Conservation (phyloP, 2,329 filamentous ascomycete species). For the Polychaeton citri region DNA sequence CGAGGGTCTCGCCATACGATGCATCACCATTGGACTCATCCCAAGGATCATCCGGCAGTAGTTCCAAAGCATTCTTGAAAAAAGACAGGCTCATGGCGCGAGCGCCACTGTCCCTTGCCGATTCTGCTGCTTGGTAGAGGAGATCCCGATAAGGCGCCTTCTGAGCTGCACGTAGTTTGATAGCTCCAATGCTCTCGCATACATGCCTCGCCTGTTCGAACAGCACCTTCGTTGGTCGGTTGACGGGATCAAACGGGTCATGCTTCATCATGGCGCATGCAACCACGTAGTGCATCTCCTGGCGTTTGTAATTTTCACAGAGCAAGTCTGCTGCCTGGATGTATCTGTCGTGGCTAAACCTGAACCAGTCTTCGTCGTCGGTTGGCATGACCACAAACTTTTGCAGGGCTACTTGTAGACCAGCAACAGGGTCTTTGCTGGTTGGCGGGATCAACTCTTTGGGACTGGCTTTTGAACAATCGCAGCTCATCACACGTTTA, state of each 20-base stretch:
- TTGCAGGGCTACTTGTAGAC: constrained; percentile 69
- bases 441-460: constrained; percentile 39
- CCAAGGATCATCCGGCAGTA: constrained; percentile 77
- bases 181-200: constrained; percentile 61
- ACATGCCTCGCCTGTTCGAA: constrained; percentile 73
- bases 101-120: constrained; percentile 69
- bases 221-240: constrained; percentile 32
- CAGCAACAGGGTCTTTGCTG: constrained; percentile 58
- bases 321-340: constrained; percentile 62
- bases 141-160: constrained; percentile 50
- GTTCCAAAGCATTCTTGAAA: constrained; percentile 58
- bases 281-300: constrained; percentile 85
- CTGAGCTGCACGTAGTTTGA: constrained; percentile 50
- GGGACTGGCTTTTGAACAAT: constrained; percentile 46
- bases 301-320: constrained; percentile 50
- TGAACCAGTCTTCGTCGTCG: constrained; percentile 73
- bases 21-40: constrained; percentile 49
- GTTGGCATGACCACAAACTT: constrained; percentile 70
- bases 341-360: constrained; percentile 80
- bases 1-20: constrained; percentile 74
- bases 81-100: constrained; percentile 71
- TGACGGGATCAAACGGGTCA: constrained; percentile 44
- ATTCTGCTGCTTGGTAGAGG: constrained; percentile 64
- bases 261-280: constrained; percentile 69
- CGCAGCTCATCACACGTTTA: constrained; percentile 60